Evolutionary conservation across 1,284 basidiomycete genomes (phyloP), one percentile per base, ranked within the genome.

Genomic region (Austropuccinia psidii): DNA sequence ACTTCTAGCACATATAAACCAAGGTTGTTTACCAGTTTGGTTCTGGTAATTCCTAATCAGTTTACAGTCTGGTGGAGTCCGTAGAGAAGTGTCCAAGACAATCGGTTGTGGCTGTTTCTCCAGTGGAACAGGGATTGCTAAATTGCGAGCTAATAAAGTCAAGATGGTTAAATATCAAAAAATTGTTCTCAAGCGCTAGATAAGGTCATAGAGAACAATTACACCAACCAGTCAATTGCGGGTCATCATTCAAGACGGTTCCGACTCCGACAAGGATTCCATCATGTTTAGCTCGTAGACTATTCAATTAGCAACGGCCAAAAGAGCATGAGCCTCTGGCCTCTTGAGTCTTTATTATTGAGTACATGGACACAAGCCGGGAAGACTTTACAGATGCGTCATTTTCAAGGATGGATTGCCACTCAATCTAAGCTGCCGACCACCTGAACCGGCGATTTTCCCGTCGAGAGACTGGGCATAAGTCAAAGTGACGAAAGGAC

Each of bases 401-500:
- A 98, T 93, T 55, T 87, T 78, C 89, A 95, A 90, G 80, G 90
- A 94, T 79, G 96, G 90, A 43, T 84, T 82, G 0, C 94, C 89
- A 77, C 91, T 94, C 65, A 98, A 83, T 21, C 86, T 85, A 41
- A 98, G 85, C 81, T 93, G 91, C 76, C 83, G 83, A 7, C 91
- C 88, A 17, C 84, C 83, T 4, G 82, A 81, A 0, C 91, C 93
- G 0, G 92, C 92, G 75, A 98, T 95, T 81, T 93, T 94, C 37
- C 87, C 91, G 82, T 98, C 94, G 58, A 94, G 83, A 0, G 92
- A 95, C 80, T 98, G 94, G 1, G 95, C 95, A 82, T 94, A 98
- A 0, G 95, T 96, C 9, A 98, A 82, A 0, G 94, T 98, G 41
- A 86, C 82, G 69, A 79, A 74, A 2, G 77, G 77, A n/a, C 74